Conservation (phyloP, 2,329 filamentous ascomycete species). For the Phialocephala sp. region DNA sequence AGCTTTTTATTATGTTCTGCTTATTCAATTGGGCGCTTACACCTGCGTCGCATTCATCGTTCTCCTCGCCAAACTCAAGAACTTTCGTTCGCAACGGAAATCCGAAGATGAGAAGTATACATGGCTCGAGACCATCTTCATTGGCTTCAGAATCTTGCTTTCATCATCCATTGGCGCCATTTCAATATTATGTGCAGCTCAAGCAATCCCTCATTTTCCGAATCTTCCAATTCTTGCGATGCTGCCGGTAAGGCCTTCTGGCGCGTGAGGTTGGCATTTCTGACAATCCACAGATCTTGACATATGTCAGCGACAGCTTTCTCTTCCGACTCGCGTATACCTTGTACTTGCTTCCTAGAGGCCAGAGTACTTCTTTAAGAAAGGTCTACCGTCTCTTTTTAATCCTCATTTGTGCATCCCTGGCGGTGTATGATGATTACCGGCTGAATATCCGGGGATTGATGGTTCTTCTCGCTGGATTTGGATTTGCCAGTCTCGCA, state of each 20-base stretch:
- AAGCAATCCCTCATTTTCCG: conserved; percentile 33
- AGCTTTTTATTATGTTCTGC: conserved; percentile 38
- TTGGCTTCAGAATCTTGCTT: conserved; percentile 28
- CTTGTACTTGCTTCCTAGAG: conserved; percentile 25
- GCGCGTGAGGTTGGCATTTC: background rate
- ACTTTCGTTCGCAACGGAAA: conserved; percentile 25
- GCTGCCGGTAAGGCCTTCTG: conserved; percentile 32
- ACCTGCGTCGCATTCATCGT: conserved; percentile 27
- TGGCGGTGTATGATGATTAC: conserved; percentile 35
- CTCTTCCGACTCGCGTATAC: conserved; percentile 32
- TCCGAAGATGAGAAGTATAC: conserved; percentile 23
- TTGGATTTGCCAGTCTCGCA: conserved; percentile 34
- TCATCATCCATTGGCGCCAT: conserved; percentile 28
- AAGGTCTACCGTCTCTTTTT: conserved; percentile 30
- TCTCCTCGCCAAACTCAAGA: conserved; percentile 24
- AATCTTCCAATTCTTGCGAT: conserved; percentile 39
- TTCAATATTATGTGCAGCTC: conserved; percentile 32
- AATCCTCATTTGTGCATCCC: conserved; percentile 22
- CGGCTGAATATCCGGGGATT: conserved; percentile 32
- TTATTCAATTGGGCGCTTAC: conserved; percentile 37
- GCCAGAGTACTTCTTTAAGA: conserved; percentile 23
- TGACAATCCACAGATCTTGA: conserved; percentile 35
- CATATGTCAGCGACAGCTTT: conserved; percentile 39
- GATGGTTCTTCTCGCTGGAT: conserved; percentile 27
- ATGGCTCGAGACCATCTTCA: conserved; percentile 23